Base-by-base conservation (phyloP, 768 basidiomycete genomes). In the Suillus cothurnatus region DNA sequence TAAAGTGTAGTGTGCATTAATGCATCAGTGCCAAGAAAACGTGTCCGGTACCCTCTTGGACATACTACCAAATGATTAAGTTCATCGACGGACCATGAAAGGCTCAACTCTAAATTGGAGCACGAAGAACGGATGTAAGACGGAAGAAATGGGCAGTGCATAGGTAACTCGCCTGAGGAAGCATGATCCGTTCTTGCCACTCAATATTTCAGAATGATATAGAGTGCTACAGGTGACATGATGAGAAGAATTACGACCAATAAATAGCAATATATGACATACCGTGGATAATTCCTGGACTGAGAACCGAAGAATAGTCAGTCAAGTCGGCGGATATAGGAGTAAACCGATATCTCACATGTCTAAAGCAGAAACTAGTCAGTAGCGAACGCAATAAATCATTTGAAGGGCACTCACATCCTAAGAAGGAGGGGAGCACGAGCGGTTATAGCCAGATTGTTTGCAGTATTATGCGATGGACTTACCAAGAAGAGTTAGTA, bases 211-310 rank as follows among this genome's bases (percentile, higher is more conserved):
- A 92, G 75, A 69, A 93, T 92, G 73, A 94, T 91, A 78, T 92
- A 94, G 15, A 94, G 73, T 19, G 92, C 92, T 91, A 68, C 43
- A 61, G 53, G 63, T 45, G 39, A n/a, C 38, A 49, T 41, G 43
- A 45, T 73, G 55, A 74, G 71, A 65, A 39, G 68, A n/a, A 4
- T 38, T 4, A 6, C 5, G 14, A 43, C 15, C 34, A 26, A 9
- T 23, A 28, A 59, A 41, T 17, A 41, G 3, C 4, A 21, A 28
- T 11, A 23, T n/a, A 52, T n/a, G 4, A 55, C 77, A 61, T 23
- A 83, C 81, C 90, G 71, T 94, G 91, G 66, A 92, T 86, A 75
- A 93, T 85, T 70, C 92, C 92, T 34, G 92, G 92, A 70, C 89
- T 91, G 72, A 7, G 56, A 26, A 31, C 17, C 57, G 56, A 63